Base-by-base conservation (phyloP, 805 yeast genomes). In the Candida boidinii region DNA sequence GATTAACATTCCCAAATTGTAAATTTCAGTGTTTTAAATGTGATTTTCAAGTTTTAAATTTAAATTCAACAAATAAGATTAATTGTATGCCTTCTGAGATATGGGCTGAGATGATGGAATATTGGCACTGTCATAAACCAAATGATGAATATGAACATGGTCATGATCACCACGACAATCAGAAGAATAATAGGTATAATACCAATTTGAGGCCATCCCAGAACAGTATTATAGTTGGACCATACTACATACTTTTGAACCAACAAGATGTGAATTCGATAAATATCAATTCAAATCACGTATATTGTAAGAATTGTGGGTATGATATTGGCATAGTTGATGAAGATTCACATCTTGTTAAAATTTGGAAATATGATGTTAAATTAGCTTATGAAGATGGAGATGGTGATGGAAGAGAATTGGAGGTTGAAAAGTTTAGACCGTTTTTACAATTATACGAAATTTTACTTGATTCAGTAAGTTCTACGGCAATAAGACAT, bases 71-170 rank as follows among this genome's bases (percentile, higher is more conserved):
- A 13, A 16, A 28, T 4, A 54, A 49, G 11, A 56, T 75, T 28
- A 48, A 57, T 33, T 83, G 83, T 24, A 72, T 90, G 77, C 98
- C 98, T 0, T 81, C 94, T 1, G 96, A 87, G 48, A 63, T 74
- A 30, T 90, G 98, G 98, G 75, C 80, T 11, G 98, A 90, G 51
- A 61, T 92, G 70, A 81, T 90, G 94, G 97, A 90, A 37, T 82
- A 81, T 43, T 90, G 98, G 98, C 96, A 90, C 53, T 90, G 98
- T 51, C 96, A 90, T 49, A 81, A 80, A 46, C 94, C 94, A 0
- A 37, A 41, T 13, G 31, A 46, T 15, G 36, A 50, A 18, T 49
- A 36, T 25, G 31, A n/a, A n/a, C n/a, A n/a, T n/a, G n/a, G n/a
- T n/a, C n/a, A n/a, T n/a, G n/a, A n/a, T n/a, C n/a, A n/a, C n/a